A percentile compares a stretch with the other conserved stretches of the same genome.
Conservation (phyloP, 306 rosid genomes). For the Gastrolobium villosum region DNA sequence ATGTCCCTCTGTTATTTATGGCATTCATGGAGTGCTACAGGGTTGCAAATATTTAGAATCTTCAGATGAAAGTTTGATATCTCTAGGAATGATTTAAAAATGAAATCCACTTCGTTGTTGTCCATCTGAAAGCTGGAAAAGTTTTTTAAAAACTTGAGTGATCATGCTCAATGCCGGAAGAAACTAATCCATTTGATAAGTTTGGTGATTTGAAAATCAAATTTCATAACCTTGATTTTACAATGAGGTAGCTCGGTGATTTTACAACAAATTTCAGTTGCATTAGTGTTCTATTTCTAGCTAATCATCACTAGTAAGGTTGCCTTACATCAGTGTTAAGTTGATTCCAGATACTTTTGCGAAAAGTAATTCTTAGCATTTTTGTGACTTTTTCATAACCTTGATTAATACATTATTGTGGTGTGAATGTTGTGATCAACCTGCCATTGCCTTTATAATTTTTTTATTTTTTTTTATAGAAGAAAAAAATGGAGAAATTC, state of each 20-base stretch:
- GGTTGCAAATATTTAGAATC: background rate
- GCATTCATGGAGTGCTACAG: constrained; percentile 1
- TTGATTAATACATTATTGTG: background rate
- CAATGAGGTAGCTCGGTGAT: background rate
- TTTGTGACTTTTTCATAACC: background rate
- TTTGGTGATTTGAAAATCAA: too few relatives aligned
- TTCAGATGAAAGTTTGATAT: constrained; percentile 13
- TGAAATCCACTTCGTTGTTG: constrained; percentile 20
- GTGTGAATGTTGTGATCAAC: constrained; percentile 22
- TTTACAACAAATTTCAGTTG: background rate
- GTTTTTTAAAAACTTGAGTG: background rate
- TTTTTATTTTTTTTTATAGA: background rate
- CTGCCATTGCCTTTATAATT: background rate
- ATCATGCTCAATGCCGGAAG: background rate
- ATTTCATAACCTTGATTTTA: too few relatives aligned
- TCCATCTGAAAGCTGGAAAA: background rate
- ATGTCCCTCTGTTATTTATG: constrained; percentile 15
- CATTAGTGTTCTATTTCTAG: background rate
- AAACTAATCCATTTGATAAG: too few relatives aligned
- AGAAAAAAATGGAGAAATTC: background rate
- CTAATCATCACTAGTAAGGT: constrained; percentile 6
- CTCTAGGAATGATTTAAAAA: constrained; percentile 8
- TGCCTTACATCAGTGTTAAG: background rate
- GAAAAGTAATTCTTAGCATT: background rate
- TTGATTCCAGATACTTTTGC: background rate